Conservation (phyloP, 75 land plant genomes). For the Picea glauca region DNA sequence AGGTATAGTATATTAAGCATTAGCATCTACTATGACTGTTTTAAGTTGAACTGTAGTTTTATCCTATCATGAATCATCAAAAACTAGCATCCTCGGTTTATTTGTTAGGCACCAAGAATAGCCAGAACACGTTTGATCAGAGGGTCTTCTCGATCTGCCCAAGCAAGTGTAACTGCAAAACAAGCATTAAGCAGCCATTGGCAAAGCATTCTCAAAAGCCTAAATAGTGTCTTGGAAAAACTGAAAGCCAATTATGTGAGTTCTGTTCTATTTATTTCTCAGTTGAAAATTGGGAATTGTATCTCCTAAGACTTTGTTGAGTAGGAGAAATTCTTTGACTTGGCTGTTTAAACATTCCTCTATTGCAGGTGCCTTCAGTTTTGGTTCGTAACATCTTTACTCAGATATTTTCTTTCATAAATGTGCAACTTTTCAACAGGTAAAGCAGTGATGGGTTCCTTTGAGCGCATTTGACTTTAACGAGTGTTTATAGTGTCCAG, state of each 20-base stretch:
- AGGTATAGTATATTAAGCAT: conserved; percentile 29
- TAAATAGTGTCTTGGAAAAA: conserved; percentile 45
- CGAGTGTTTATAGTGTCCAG: background rate
- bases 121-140: conserved; percentile 53
- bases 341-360: background rate
- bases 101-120: conserved; percentile 76
- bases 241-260: conserved; percentile 74
- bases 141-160: conserved; percentile 56
- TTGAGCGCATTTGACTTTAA: background rate
- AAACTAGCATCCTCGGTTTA: background rate
- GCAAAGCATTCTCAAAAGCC: conserved; percentile 79
- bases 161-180: conserved; percentile 53
- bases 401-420: conserved; percentile 81
- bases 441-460: conserved; percentile 11
- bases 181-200: conserved; percentile 83
- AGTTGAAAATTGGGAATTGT: background rate
- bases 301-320: background rate
- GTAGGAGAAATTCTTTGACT: background rate
- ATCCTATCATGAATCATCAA: background rate
- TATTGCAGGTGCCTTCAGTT: conserved; percentile 70
- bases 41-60: background rate
- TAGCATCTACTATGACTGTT: background rate
- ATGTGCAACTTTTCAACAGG: conserved; percentile 95
- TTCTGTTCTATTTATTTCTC: background rate
- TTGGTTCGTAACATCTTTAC: conserved; percentile 68